Evolutionary conservation across 2,329 filamentous ascomycete species (phyloP), one percentile per base, ranked within the genome.

Genomic region (Amesomyces nigricolor): DNA sequence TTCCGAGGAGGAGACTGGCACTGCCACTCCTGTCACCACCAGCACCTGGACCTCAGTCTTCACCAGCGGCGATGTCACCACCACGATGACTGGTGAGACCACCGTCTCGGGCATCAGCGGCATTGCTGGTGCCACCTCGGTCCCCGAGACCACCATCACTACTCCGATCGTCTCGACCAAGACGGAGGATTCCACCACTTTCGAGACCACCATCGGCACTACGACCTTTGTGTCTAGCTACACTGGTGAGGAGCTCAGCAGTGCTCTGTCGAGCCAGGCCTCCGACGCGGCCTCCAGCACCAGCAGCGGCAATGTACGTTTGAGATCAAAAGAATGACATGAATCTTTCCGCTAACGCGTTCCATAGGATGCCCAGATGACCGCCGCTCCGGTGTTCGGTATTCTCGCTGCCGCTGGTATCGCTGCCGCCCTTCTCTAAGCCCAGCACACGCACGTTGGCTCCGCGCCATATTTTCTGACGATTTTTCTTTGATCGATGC

Each of bases 391-490:
- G 19, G 62, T 62, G 40, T 65, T 67, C 29, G 78, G 76, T 54
- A 60, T 79, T 47, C 58, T 80, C 40, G 77, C 75, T 50, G 77
- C 74, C 19, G 77, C 75, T 17, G 78, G 77, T 64, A 57, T 80
- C 45, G 77, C 75, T 40, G 75, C 71, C 58, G 63, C 78, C 57
- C 67, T 80, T 57, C 72, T 80, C 57, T 80, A 76, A 74, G 40
- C 17, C 32, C 10, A 10, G 7, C 47, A 35, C 32, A 37, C 42
- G 32, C 29, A 51, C 38, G 47, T 51, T 29, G 42, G 29, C 11
- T 40, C 53, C 35, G 19, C 44, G 42, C 44, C 30, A 51, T 32
- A 46, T 53, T 47, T 55, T 32, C n/a, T 53, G 40, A 51, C 11
- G 30, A 47, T 56, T 57, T 62, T 32, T 42, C 32, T 35, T 35